phyloP scores from a whole-genome alignment of 163 green algal genomes.

The Scenedesmus sp. region DNA sequence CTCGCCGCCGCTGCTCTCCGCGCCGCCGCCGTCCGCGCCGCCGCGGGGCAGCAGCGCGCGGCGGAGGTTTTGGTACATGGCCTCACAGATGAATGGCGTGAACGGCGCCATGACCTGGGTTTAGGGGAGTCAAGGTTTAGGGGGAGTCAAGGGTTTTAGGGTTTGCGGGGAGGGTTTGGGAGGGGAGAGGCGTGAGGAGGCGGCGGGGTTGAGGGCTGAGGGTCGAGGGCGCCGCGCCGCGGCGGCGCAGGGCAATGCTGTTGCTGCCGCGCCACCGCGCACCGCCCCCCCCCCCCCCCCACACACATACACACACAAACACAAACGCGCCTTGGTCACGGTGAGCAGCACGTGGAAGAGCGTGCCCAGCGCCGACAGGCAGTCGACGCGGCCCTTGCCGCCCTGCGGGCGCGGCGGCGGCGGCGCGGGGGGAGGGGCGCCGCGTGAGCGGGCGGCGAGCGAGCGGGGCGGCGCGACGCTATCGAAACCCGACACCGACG shows the following conservation, averaged over 20 bases:
- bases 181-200: neutral
- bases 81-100: constrained; percentile 98
- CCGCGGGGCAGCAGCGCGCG: constrained; percentile 48
- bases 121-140: no score
- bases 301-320: no score
- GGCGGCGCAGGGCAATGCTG: neutral
- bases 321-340: no score
- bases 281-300: no score
- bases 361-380: constrained; percentile 70
- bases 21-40: neutral
- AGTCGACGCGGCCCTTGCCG: constrained; percentile 68
- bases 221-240: no score
- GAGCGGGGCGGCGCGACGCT: no score
- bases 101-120: constrained; percentile 98
- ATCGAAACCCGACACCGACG: no score
- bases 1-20: neutral
- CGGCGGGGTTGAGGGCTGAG: neutral
- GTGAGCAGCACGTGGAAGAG: constrained; percentile 94
- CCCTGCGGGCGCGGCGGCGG: constrained; percentile 39
- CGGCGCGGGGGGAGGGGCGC: no score
- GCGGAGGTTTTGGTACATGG: constrained; percentile 98
- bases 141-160: neutral
- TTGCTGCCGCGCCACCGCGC: no score
- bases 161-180: neutral
- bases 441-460: no score